A percentile compares a stretch with the other conserved stretches of the same genome.
Evolutionary conservation across 2,329 filamentous ascomycete species (phyloP).

Genomic region (Aspergillus transmontanensis): DNA sequence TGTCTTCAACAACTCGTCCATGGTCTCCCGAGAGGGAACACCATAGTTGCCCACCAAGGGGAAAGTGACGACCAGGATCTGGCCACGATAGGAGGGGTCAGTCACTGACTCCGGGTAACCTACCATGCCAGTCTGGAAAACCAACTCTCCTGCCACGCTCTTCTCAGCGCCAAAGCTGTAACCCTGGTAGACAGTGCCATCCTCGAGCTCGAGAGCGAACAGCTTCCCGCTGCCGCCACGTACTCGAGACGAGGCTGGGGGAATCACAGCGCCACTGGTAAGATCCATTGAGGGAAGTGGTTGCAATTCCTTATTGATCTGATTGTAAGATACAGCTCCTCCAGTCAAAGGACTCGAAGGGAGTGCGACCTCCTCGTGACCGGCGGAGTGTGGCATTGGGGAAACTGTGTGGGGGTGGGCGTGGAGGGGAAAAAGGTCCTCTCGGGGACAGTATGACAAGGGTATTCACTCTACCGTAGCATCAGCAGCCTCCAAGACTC

Average conservation of each 20-base stretch:
- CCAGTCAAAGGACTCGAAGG: slow-evolving; percentile 44
- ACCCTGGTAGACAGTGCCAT: slow-evolving; percentile 88
- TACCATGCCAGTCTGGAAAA: slow-evolving; percentile 99
- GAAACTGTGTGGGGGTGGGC: slow-evolving; percentile 24
- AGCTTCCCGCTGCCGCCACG: slow-evolving; percentile 58
- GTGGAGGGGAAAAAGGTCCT: slow-evolving; percentile 35
- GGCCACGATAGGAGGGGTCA: slow-evolving; percentile 84
- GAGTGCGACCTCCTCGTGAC: slow-evolving; percentile 33
- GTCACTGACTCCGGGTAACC: slow-evolving; percentile 96
- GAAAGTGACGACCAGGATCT: slow-evolving; percentile 96
- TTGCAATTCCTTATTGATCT: slow-evolving; percentile 35
- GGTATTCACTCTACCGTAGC: slow-evolving; percentile 41
- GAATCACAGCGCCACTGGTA: slow-evolving; percentile 41
- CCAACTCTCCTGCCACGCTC: slow-evolving; percentile 92
- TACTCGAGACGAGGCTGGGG: slow-evolving; percentile 65
- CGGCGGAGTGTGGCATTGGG: slow-evolving; percentile 35
- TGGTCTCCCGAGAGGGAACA: slow-evolving; percentile 81
- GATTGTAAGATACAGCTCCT: slow-evolving; percentile 42
- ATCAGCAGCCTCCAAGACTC: slow-evolving; percentile 38
- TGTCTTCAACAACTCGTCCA: slow-evolving; percentile 82
- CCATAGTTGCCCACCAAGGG: slow-evolving; percentile 97
- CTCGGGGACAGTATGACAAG: slow-evolving; percentile 38
- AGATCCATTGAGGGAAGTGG: slow-evolving; percentile 33
- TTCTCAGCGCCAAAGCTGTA: slow-evolving; percentile 95
- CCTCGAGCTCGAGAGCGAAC: slow-evolving; percentile 87